phyloP scores from a whole-genome alignment of 257 asterid genomes.

The Cordia subcordata region DNA sequence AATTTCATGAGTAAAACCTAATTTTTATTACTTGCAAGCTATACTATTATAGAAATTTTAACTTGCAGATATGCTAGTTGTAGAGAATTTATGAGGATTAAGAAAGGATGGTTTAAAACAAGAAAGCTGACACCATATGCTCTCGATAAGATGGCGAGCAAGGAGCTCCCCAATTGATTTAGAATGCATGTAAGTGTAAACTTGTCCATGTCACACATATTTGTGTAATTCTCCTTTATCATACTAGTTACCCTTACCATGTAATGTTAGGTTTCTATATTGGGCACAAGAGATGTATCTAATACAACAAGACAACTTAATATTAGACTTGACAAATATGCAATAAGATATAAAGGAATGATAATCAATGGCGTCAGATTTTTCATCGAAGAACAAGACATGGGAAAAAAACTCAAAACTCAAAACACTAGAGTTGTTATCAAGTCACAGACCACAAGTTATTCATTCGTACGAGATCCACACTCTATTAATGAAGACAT shows the following conservation, averaged over 20 bases:
- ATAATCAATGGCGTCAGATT: slow-evolving; percentile 10
- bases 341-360: not conserved
- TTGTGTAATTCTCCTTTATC: no score
- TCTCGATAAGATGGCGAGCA: no score
- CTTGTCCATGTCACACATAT: no score
- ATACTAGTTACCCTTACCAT: not conserved
- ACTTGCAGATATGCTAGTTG: no score
- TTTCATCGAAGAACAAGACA: slow-evolving; percentile 1
- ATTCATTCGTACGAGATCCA: not conserved
- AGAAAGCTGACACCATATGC: no score
- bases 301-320: not conserved
- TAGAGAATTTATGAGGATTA: no score
- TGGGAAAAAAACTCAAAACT: not conserved
- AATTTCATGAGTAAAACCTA: not conserved
- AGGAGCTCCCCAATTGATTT: no score
- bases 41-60: no score
- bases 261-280: not conserved
- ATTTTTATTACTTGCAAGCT: not conserved
- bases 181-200: no score
- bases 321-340: no score
- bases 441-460: slow-evolving; percentile 1
- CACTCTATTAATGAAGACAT: no score
- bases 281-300: not conserved
- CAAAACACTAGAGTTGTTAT: slow-evolving; percentile 9
- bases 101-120: no score